Evolutionary conservation across 2,329 filamentous ascomycete species (phyloP), one percentile per base, ranked within the genome.

Genomic region (Ceratocystis variospora): DNA sequence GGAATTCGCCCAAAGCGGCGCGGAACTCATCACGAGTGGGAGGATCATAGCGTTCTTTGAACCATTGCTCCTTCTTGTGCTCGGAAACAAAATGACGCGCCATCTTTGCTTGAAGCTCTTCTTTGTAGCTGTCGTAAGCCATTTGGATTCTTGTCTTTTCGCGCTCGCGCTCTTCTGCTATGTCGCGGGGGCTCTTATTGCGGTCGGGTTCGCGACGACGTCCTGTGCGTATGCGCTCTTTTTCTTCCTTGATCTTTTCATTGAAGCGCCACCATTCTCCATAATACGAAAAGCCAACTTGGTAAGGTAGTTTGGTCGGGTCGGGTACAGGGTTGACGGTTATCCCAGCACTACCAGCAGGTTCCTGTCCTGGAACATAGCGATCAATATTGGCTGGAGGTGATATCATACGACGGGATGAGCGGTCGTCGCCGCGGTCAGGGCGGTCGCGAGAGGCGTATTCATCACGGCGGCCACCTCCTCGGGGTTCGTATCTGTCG

Each of bases 21-120:
- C 88, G 86, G 72, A 96, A 84, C 1, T 83, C 81, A 70, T 92
- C 87, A 64, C 89, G 82, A 65, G 93, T 85, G 70, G 94, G 90
- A 0, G 90, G 84, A 37, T 95, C 87, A 72, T 99, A 99, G 73
- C 90, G 87, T 76, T 99, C 94, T 71, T 87, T 90, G 78, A 99
- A 99, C 94, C 94, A 99, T 74, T 99, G 93, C 75, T 99, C 94
- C 55, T 86, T 86, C 74, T 96, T 96, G 76, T 99, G 94, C 71
- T 91, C 88, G 62, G 87, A 84, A 53, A 99, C 94, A 74, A 99
- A 99, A 0, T 83, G 80, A 70, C 91, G 86, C 0, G 94, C 92
- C 87, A 96, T 93, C 74, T 86, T 87, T 3, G 81, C 84, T 71
- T 87, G 85, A 1, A 88, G 77, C 45, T 87, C 84, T 72, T 87